phyloP scores from a whole-genome alignment of 2,329 filamentous ascomycete species.

The Rhytidhysteron rufulum region DNA sequence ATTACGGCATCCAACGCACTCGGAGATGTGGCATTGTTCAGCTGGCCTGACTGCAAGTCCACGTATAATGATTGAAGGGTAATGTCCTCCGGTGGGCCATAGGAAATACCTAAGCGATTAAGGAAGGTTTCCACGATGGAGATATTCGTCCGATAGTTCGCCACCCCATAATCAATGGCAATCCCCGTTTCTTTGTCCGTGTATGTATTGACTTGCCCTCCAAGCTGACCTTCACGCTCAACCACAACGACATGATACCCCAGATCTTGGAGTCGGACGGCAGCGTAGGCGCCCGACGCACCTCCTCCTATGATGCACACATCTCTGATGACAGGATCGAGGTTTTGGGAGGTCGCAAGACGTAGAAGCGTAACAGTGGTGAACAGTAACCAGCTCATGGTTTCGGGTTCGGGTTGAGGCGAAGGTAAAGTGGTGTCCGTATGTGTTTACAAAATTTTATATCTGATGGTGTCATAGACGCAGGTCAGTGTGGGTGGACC shows the following conservation, averaged over 20 bases:
- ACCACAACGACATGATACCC: constrained; percentile 34
- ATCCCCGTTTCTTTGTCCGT: constrained; percentile 26
- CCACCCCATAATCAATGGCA: constrained; percentile 31
- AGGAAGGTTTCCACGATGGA: constrained; percentile 41
- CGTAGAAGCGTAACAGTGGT: background rate
- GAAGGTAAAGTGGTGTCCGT: background rate
- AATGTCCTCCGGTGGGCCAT: background rate
- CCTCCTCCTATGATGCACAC: constrained; percentile 39
- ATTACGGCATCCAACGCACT: background rate
- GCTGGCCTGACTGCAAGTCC: constrained; percentile 2
- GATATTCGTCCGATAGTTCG: constrained; percentile 32
- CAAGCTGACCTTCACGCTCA: constrained; percentile 35
- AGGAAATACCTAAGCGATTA: constrained; percentile 36
- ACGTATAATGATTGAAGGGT: constrained; percentile 22
- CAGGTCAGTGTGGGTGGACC: too few relatives aligned
- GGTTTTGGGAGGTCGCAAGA: background rate
- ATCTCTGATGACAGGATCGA: constrained; percentile 12
- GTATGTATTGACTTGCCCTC: constrained; percentile 45
- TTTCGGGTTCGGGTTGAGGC: background rate
- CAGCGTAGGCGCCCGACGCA: constrained; percentile 35
- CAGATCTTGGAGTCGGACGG: constrained; percentile 32
- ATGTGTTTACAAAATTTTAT: background rate
- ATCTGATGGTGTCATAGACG: background rate
- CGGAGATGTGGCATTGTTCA: constrained; percentile 2
- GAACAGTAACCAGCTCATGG: background rate